Evolutionary conservation across 345 rosid species (phyloP).

Genomic region (Draba incana): DNA sequence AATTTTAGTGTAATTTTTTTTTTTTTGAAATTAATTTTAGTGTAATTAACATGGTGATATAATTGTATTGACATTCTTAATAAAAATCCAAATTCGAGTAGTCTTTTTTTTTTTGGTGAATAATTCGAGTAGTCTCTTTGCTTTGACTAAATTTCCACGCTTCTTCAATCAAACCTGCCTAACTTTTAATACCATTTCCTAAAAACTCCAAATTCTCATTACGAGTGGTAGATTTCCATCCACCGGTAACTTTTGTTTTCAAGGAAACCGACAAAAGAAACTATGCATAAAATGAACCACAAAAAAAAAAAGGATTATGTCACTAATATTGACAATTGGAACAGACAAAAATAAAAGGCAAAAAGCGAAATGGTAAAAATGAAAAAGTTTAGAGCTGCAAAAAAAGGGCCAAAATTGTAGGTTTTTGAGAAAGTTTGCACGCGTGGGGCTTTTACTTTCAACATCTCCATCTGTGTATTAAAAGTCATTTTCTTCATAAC

Average conservation of each 20-base stretch:
- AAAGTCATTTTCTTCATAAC: no score
- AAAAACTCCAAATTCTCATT: not conserved
- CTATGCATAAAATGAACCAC: not conserved
- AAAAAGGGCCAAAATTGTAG: conserved; percentile 11
- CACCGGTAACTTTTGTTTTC: not conserved
- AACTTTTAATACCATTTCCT: not conserved
- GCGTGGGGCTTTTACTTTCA: conserved; percentile 25
- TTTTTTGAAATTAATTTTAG: no score
- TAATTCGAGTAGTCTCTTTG: not conserved
- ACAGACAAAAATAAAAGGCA: not conserved
- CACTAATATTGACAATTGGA: no score
- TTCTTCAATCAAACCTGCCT: not conserved
- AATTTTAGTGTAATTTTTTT: not conserved
- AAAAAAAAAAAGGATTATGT: not conserved
- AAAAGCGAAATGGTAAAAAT: not conserved
- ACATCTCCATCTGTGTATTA: not conserved
- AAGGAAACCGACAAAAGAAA: not conserved
- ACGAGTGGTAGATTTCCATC: conserved; percentile 18
- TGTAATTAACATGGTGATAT: conserved; percentile 15
- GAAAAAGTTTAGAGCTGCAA: not conserved
- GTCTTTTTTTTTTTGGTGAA: no score
- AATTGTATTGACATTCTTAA: not conserved
- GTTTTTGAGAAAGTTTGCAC: conserved; percentile 7
- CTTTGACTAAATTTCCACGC: conserved; percentile 2
- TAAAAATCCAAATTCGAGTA: not conserved